Conservation (phyloP, 176 grass and related monocot species). For the Panicum miliaceum region DNA sequence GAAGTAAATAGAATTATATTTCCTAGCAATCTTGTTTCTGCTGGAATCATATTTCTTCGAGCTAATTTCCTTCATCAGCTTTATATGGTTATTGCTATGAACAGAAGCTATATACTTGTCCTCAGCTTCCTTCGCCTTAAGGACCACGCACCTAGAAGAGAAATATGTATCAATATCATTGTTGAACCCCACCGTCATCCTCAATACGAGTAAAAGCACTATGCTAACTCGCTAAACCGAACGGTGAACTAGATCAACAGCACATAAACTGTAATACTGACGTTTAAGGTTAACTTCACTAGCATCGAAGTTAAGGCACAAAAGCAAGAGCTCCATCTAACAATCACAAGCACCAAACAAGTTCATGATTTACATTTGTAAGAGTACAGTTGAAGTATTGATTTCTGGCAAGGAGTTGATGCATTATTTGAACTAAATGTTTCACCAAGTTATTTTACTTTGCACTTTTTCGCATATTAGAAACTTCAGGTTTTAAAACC, state of each 20-base stretch:
- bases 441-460: background rate
- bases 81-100: conserved; percentile 74
- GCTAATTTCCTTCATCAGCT: conserved; percentile 86
- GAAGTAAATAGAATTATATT: conserved; percentile 90
- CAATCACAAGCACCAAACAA: background rate
- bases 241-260: background rate
- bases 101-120: conserved; percentile 74
- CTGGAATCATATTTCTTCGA: conserved; percentile 64
- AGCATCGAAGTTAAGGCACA: background rate
- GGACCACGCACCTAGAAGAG: conserved; percentile 56
- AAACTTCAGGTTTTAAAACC: background rate
- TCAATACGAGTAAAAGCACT: background rate
- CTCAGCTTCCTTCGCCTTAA: conserved; percentile 77
- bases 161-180: conserved; percentile 9
- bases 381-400: background rate
- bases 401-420: background rate
- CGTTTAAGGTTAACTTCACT: conserved; percentile 15
- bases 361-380: background rate
- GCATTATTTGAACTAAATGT: background rate
- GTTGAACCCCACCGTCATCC: background rate
- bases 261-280: background rate
- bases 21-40: conserved; percentile 66
- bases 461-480: background rate
- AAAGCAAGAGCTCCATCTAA: background rate
- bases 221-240: background rate